phyloP scores from a whole-genome alignment of 1,139 yeast species.

The Saccharomyces hybrid region DNA sequence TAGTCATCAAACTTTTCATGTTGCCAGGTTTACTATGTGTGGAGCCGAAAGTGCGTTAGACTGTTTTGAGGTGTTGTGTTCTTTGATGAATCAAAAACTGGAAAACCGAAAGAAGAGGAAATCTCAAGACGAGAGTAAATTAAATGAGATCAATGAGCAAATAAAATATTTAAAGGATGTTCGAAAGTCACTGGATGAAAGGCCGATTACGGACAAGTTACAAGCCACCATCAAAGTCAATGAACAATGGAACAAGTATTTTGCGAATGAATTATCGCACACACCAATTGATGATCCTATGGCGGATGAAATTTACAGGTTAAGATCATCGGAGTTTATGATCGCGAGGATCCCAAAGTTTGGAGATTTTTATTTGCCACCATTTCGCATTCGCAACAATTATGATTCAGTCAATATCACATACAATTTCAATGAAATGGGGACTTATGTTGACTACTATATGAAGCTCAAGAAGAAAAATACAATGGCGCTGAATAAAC shows the following conservation, averaged over 20 bases:
- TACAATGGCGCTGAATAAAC: not conserved
- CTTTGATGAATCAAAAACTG: not conserved
- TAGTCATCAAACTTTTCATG: conserved; percentile 23
- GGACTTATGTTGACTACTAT: not conserved
- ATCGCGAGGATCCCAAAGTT: conserved; percentile 26
- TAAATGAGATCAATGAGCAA: not conserved
- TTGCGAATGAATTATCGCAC: conserved; percentile 23
- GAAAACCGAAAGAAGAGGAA: conserved; percentile 4
- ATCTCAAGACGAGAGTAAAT: not conserved
- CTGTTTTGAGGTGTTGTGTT: conserved; percentile 4
- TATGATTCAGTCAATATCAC: conserved; percentile 8
- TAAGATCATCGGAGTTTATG: conserved; percentile 28
- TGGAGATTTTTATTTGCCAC: conserved; percentile 30
- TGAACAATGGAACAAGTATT: conserved; percentile 21
- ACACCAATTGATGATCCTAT: conserved; percentile 29
- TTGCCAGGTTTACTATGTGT: conserved; percentile 21
- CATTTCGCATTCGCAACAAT: conserved; percentile 15
- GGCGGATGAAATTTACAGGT: conserved; percentile 22
- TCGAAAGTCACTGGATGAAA: conserved; percentile 10
- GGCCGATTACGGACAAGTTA: not conserved
- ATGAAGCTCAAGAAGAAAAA: not conserved
- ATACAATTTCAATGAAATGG: conserved; percentile 5
- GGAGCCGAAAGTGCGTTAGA: conserved; percentile 20
- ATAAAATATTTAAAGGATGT: conserved; percentile 18
- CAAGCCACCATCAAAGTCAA: not conserved